Evolutionary conservation across 805 yeast species (phyloP).

Genomic region (Nakazawaea populi): DNA sequence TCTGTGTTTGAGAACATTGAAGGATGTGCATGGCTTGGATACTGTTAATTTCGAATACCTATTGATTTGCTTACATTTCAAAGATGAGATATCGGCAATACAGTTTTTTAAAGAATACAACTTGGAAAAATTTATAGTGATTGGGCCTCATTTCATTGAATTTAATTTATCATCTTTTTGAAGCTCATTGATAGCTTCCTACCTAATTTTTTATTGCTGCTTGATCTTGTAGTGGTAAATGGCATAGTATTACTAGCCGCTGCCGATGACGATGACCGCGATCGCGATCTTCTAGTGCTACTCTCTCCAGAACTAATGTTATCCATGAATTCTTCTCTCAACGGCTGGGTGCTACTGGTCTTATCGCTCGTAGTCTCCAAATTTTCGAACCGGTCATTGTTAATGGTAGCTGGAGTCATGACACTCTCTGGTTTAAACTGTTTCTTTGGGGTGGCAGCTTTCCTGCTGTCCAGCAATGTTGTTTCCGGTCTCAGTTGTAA

Average conservation of each 20-base stretch:
- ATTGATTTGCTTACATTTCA: neutral
- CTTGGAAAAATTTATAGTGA: neutral
- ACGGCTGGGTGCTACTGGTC: neutral
- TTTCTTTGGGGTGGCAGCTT: neutral
- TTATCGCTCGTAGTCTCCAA: neutral
- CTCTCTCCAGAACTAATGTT: neutral
- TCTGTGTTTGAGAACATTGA: neutral
- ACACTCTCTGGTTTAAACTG: neutral
- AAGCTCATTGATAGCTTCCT: slow-evolving; percentile 10
- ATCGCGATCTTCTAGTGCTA: neutral
- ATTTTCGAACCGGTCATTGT: neutral
- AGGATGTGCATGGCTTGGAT: neutral
- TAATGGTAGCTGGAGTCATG: neutral
- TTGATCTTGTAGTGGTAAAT: neutral
- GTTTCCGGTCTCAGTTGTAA: slow-evolving; percentile 20
- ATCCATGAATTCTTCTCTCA: neutral
- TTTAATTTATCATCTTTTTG: slow-evolving; percentile 4
- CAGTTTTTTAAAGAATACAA: neutral
- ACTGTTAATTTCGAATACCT: neutral
- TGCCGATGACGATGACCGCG: neutral
- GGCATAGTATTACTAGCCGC: neutral
- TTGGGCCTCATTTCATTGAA: neutral
- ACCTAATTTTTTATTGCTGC: slow-evolving; percentile 1
- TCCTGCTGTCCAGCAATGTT: neutral
- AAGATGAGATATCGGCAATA: neutral